Evolutionary conservation across 352 stramenopile genomes (phyloP), one percentile per base, ranked within the genome.

Genomic region (Pythium myriotylum): DNA sequence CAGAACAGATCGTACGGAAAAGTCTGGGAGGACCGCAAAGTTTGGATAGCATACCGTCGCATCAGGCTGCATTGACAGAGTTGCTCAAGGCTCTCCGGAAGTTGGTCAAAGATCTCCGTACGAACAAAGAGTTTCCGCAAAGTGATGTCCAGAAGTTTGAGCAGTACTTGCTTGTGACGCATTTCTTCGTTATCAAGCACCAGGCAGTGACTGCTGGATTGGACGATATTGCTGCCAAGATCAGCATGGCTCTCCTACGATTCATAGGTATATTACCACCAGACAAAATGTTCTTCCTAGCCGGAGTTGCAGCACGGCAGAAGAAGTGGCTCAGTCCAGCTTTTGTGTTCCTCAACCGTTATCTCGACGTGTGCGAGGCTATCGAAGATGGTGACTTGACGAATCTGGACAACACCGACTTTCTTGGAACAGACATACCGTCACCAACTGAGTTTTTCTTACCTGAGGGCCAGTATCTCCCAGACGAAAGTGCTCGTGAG

Each of bases 251-350:
- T 46, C 72, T 98, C 20, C 65, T 98, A 27, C 88, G 91, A 8
- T 98, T 97, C 70, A 82, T 91, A 29, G 75, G 72, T 1, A 57
- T 97, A 8, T 70, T 98, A 12, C 92, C 92, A 4, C 71, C 81
- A n/a, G 95, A 98, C 79, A 98, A 98, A 68, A 95, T 95, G 72
- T 98, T 98, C 62, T 98, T 88, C 65, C 68, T 97, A 37, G 94
- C 95, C 2, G 94, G 94, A 0, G 73, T 63, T 0, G 81, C 89
- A 0, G 81, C 86, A 22, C 76, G 84, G 8, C 81, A 97, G 63
- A 86, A 92, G 48, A 95, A 97, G 50, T 94, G 93, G 76, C 72
- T 95, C 26, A 97, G 88, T 48, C 76, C 97, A 4, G 94, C 92
- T 7, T 98, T 98, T 55, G 90, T 98, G 52, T 93, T 98, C 47